Evolutionary conservation across 2,329 filamentous ascomycete genomes (phyloP), one percentile per base, ranked within the genome.

Genomic region (Penicillium sp.): DNA sequence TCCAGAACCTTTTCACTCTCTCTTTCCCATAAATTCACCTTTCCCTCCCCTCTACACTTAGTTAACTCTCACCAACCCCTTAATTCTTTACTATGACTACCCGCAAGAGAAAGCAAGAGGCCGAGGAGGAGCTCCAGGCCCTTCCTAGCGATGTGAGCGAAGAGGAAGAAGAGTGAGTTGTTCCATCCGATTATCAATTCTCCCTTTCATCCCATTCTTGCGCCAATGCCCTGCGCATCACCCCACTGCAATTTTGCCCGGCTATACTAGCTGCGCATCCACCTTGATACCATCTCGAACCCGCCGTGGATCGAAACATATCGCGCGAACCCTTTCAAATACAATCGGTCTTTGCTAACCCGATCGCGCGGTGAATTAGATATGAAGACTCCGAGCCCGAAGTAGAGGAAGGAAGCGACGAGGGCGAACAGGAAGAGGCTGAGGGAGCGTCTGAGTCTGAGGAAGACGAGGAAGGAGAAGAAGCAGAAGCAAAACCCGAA

Each of bases 61-160:
- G 5, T 31, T 21, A 36, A 38, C 72, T 73, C 62, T 72, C 61
- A 44, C 40, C 21, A 23, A 50, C 25, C 79, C 72, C 76, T 56
- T 69, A 53, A 68, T 67, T 55, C 76, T 5, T 72, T 71, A 70
- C 54, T 34, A 80, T 79, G 78, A 72, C 76, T 23, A 79, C 78
- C 63, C 76, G 78, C 68, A 79, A 78, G 66, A 79, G 81, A 75
- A 78, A 78, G 72, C 76, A 77, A 60, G 78, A 81, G 31, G 71
- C 76, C 21, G 77, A 79, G 50, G 79, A 79, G 38, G 78, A 79
- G 62, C 72, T 82, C 5, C 74, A 78, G 57, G 75, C 76, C 34
- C 74, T 81, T 39, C 78, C 79, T 52, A 80, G 79, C 11, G 77
- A 79, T 44, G 79, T 80, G 45, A 78, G 79, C 33, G 78, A 79